A percentile compares a stretch with the other conserved stretches of the same genome.
phyloP scores from a whole-genome alignment of 1,284 basidiomycete species.

The Heimioporus punctisporus region DNA sequence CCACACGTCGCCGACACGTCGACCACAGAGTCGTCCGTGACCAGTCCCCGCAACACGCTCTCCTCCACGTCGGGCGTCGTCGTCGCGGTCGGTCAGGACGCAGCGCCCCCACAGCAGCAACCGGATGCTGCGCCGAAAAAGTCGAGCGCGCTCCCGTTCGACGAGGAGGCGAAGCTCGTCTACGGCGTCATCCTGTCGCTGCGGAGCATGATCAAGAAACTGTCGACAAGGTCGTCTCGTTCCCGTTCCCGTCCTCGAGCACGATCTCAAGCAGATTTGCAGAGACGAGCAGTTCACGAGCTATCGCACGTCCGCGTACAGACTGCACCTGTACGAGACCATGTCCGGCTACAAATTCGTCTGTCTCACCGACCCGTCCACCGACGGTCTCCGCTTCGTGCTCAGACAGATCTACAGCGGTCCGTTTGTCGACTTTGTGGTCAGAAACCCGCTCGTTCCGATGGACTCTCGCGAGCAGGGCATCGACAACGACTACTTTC shows the following conservation, averaged over 20 bases:
- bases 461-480: constrained; percentile 84
- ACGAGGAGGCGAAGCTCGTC: constrained; percentile 98
- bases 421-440: constrained; percentile 93
- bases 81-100: constrained; percentile 61
- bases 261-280: neutral
- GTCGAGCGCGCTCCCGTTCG: constrained; percentile 78
- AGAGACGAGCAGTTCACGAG: constrained; percentile 92
- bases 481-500: constrained; percentile 92
- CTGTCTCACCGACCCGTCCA: constrained; percentile 87
- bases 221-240: constrained; percentile 69
- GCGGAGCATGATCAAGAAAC: constrained; percentile 94
- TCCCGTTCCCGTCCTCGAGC: neutral
- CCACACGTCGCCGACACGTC: constrained; percentile 40
- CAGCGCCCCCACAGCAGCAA: constrained; percentile 39
- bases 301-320: constrained; percentile 93
- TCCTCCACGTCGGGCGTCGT: constrained; percentile 64
- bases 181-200: constrained; percentile 95
- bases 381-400: constrained; percentile 83
- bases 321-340: constrained; percentile 93
- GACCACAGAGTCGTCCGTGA: constrained; percentile 40
- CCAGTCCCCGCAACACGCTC: constrained; percentile 65
- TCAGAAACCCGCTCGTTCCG: constrained; percentile 85
- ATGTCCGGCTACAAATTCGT: constrained; percentile 95
- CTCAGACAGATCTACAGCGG: constrained; percentile 92
- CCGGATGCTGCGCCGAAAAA: constrained; percentile 30